These are phyloP conservation scores for Durotheca rogersii DNA, from an alignment of 495 filamentous ascomycete genomes.

Conservation along the genomic window DNA sequence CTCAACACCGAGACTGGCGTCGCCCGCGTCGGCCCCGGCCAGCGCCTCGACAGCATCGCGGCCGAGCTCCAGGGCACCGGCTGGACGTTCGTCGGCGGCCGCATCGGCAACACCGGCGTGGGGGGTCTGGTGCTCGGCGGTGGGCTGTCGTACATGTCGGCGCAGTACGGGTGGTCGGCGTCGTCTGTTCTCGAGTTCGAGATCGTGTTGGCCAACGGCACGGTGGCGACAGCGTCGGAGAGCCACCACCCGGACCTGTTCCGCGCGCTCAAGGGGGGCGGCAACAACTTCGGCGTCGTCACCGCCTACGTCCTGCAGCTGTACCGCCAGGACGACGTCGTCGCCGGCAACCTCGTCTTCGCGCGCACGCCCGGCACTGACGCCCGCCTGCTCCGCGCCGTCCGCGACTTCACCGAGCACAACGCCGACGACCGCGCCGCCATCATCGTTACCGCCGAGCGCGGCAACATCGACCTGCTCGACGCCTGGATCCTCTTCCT, in stretches of 20 bases:
- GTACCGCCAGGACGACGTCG: slow-evolving; percentile 51
- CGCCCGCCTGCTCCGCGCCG: slow-evolving; percentile 44
- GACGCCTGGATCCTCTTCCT: slow-evolving; percentile 62
- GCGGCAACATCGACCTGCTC: slow-evolving; percentile 44
- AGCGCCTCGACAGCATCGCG: slow-evolving; percentile 52
- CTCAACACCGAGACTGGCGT: slow-evolving; percentile 47
- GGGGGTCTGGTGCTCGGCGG: slow-evolving; percentile 47
- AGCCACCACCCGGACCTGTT: slow-evolving; percentile 45
- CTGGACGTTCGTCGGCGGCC: slow-evolving; percentile 53
- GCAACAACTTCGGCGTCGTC: slow-evolving; percentile 55
- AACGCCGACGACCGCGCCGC: slow-evolving; percentile 54
- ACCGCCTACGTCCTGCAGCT: slow-evolving; percentile 50
- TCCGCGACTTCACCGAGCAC: slow-evolving; percentile 54
- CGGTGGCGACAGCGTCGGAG: slow-evolving; percentile 51
- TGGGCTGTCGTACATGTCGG: slow-evolving; percentile 52
- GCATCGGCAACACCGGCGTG: slow-evolving; percentile 49
- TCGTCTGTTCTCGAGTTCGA: slow-evolving; percentile 57
- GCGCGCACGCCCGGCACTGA: slow-evolving; percentile 40
- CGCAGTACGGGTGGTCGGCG: slow-evolving; percentile 58
- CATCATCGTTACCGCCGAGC: slow-evolving; percentile 56
- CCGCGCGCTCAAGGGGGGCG: slow-evolving; percentile 48
- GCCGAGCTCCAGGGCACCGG: slow-evolving; percentile 45
- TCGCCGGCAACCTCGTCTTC: slow-evolving; percentile 56
- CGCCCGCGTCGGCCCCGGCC: slow-evolving; percentile 50
- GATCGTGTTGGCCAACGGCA: slow-evolving; percentile 59